phyloP scores from a whole-genome alignment of 306 rosid genomes.

The Cajanus cajan region DNA sequence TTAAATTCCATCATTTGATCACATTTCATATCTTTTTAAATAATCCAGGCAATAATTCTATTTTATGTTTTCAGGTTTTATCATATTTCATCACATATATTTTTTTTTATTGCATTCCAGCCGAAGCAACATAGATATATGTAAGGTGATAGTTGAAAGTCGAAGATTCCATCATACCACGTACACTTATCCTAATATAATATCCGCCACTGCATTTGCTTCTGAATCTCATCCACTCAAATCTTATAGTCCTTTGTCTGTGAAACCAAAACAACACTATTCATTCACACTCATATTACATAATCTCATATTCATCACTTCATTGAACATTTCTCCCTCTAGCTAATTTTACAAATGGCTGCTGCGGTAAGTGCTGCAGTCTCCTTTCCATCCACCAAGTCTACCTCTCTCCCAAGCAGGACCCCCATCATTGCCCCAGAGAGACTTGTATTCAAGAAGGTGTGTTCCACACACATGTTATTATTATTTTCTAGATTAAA shows the following conservation, averaged over 20 bases:
- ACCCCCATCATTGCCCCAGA: constrained; percentile 54
- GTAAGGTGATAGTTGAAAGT: constrained; percentile 23
- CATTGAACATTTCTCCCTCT: constrained; percentile 25
- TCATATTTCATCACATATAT: neutral
- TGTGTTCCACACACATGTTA: neutral
- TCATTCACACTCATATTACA: constrained; percentile 20
- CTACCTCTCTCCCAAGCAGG: constrained; percentile 54
- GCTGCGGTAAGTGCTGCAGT: constrained; percentile 86
- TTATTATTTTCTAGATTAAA: too few relatives aligned
- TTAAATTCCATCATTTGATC: too few relatives aligned
- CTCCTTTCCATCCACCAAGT: constrained; percentile 73
- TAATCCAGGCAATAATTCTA: neutral
- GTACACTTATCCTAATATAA: constrained; percentile 65
- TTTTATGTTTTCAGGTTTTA: neutral
- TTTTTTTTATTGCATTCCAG: neutral
- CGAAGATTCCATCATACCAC: constrained; percentile 18
- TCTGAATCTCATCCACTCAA: constrained; percentile 73
- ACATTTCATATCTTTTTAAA: neutral
- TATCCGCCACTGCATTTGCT: constrained; percentile 60
- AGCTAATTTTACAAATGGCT: constrained; percentile 51
- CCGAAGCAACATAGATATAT: neutral
- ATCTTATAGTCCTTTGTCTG: constrained; percentile 43
- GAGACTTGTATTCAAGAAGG: constrained; percentile 66
- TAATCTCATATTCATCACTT: neutral
- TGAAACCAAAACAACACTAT: constrained; percentile 15